Evolutionary conservation across 2,329 filamentous ascomycete genomes (phyloP).

Genomic region (Sarocladium strictum): DNA sequence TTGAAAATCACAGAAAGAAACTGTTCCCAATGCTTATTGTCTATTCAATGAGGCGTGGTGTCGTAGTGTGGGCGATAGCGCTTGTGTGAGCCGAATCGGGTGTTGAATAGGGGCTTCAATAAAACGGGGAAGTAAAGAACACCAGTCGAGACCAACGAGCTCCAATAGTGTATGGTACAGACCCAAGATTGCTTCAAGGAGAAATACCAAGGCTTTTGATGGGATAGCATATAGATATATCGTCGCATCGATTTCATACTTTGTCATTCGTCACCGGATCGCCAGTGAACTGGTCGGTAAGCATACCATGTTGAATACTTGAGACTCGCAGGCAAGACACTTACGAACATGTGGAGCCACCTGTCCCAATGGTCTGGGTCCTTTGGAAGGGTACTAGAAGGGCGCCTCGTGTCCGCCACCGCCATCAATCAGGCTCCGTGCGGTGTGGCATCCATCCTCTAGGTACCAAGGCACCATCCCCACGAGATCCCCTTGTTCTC

Average conservation of each 20-base stretch:
- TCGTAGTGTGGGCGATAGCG: neutral
- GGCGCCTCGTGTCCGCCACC: neutral
- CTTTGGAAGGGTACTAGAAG: no score
- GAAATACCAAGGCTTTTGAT: neutral
- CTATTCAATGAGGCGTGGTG: neutral
- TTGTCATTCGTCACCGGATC: no score
- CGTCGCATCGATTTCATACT: no score
- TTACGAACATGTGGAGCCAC: no score
- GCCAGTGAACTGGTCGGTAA: no score
- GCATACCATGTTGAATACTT: no score
- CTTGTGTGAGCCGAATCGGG: neutral
- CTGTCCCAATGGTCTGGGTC: no score
- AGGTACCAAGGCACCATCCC: no score
- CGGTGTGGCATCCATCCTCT: neutral
- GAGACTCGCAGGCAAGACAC: no score
- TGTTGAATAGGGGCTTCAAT: conserved; percentile 6
- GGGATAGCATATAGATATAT: neutral
- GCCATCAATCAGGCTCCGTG: neutral
- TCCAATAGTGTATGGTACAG: neutral
- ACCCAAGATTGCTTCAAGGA: neutral
- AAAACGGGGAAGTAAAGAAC: neutral
- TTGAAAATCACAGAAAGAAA: neutral
- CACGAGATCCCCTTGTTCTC: neutral
- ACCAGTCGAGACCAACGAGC: neutral
- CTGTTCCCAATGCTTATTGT: neutral